These are phyloP conservation scores for Henckelia pumila DNA, from an alignment of 257 asterid species.

Conservation along the genomic window DNA sequence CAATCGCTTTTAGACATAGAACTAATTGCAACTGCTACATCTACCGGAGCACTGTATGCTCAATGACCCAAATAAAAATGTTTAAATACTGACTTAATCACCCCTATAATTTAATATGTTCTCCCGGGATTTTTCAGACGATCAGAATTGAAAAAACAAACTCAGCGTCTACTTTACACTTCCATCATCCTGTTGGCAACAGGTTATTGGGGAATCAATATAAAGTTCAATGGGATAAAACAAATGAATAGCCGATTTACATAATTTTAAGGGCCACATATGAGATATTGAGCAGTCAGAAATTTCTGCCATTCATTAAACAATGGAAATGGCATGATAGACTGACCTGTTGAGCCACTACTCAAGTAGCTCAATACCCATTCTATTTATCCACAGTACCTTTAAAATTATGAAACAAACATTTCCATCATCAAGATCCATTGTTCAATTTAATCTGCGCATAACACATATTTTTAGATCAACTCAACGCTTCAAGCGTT, in stretches of 20 bases:
- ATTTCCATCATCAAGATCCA: neutral
- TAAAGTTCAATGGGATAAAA: too few relatives aligned
- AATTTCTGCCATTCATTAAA: too few relatives aligned
- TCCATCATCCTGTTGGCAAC: too few relatives aligned
- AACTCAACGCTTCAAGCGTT: neutral
- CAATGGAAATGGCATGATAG: neutral
- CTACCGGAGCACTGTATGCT: neutral
- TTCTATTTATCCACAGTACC: constrained; percentile 20
- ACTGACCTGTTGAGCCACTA: neutral
- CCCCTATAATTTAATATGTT: too few relatives aligned
- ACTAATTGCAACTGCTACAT: neutral
- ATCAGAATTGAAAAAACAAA: too few relatives aligned
- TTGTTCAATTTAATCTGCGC: neutral
- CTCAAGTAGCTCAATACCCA: constrained; percentile 4
- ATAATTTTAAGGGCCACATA: neutral
- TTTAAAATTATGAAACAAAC: neutral
- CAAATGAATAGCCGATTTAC: too few relatives aligned
- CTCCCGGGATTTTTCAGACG: too few relatives aligned
- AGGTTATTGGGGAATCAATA: too few relatives aligned
- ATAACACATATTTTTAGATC: neutral
- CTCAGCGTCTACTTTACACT: too few relatives aligned
- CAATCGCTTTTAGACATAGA: too few relatives aligned
- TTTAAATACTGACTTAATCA: too few relatives aligned
- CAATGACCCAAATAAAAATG: neutral
- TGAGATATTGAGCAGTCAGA: neutral